Base-by-base conservation (phyloP, 805 yeast genomes). In the Saccharomycopsis schoenii region DNA sequence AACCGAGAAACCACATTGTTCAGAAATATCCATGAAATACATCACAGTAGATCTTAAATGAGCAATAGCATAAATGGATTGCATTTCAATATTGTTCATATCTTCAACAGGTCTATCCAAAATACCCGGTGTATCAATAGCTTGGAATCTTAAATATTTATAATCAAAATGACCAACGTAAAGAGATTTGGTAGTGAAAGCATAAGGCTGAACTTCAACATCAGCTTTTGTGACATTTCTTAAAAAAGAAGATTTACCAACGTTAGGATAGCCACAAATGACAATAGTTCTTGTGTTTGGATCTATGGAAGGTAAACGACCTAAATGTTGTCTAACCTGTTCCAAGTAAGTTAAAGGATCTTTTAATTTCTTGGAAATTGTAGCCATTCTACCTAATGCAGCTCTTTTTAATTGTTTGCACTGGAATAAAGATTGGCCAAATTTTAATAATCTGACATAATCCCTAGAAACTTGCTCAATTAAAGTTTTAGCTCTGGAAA, bases 1-100 rank as follows among this genome's bases (percentile, higher is more conserved):
- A 67, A 94, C 84, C 24, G 96, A 85, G 79, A 93, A 94, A 57
- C 99, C 99, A 83, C 99, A 94, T 81, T 93, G 98, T 79, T 94
- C 99, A 40, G 97, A 89, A 68, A 93, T 81, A 80, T 94, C 99
- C 99, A 94, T 94, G 72, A 94, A 94, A 78, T 94, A 94, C 71
- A 94, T 76, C 55, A 94, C 97, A 74, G 97, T 89, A 36, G 98
- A 92, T 73, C 98, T 84, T 74, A 94, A 83, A 76, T 94, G 99
- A 40, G 99, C 99, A 80, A 94, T 91, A 64, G 99, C 99, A 71
- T 94, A 94, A 71, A 94, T 94, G 58, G 96, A 88, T 79, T 94
- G 99, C 99, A 94, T 94, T 79, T 94, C 99, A 74, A 94, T 94
- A 76, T 94, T 94, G 80, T 94, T 94, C 99, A 94, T 94, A 73